Percentiles rank a stretch among this genome's conserved stretches.
phyloP scores from a whole-genome alignment of 2,329 filamentous ascomycete species.

The Penicillium sumatraense region DNA sequence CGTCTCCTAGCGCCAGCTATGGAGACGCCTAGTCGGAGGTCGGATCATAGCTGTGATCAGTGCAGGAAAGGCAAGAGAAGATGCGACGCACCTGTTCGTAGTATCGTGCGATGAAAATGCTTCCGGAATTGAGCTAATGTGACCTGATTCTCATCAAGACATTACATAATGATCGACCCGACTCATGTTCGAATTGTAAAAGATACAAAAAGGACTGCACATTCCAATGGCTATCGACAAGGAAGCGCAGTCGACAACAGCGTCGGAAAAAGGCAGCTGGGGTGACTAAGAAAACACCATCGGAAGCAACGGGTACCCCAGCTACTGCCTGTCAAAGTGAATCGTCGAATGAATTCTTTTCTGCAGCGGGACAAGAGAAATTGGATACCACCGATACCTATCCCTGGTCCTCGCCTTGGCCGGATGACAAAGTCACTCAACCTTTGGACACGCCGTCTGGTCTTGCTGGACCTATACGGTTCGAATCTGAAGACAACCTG shows the following conservation, averaged over 20 bases:
- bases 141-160: not conserved
- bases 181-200: slow-evolving; percentile 1
- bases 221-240: not conserved
- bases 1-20: not conserved
- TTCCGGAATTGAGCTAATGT: not conserved
- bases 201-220: not conserved
- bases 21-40: slow-evolving; percentile 1
- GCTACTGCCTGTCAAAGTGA: not conserved
- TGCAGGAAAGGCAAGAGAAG: slow-evolving; percentile 2
- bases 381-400: no score
- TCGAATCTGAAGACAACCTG: not conserved
- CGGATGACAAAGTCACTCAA: not conserved
- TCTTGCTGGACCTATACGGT: not conserved
- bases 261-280: not conserved
- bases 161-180: not conserved
- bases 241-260: not conserved
- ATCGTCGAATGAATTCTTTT: not conserved
- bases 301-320: not conserved
- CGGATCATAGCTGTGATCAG: slow-evolving; percentile 2
- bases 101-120: not conserved
- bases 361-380: not conserved
- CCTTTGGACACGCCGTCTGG: not conserved
- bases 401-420: not conserved
- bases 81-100: not conserved
- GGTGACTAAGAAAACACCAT: not conserved